Evolutionary conservation across 2,329 filamentous ascomycete genomes (phyloP).

Genomic region (Gnomoniopsis smithogilvyi): DNA sequence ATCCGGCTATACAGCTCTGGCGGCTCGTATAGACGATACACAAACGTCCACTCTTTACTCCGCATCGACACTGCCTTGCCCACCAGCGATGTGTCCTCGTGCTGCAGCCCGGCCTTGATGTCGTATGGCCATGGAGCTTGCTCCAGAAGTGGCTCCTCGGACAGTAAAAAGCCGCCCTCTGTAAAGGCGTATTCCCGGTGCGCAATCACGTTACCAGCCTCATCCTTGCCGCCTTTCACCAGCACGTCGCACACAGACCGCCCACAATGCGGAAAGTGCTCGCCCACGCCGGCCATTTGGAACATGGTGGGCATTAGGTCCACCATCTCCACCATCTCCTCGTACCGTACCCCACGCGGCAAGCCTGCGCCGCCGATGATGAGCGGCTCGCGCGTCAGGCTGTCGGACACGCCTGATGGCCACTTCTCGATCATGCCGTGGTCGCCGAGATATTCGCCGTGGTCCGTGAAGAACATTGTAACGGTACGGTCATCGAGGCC

Average conservation of each 20-base stretch:
- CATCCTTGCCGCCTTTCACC: not conserved
- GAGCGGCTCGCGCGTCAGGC: constrained; percentile 39
- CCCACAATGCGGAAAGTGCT: constrained; percentile 39
- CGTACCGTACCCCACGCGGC: constrained; percentile 29
- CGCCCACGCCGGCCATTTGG: constrained; percentile 33
- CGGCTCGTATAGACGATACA: constrained; percentile 42
- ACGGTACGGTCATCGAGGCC: constrained; percentile 36
- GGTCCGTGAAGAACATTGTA: constrained; percentile 42
- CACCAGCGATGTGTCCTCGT: constrained; percentile 37
- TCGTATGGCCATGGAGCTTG: constrained; percentile 41
- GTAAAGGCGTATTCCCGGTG: constrained; percentile 38
- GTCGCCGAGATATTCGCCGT: constrained; percentile 45
- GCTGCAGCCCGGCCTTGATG: constrained; percentile 40
- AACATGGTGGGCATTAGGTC: constrained; percentile 42
- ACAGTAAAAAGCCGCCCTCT: constrained; percentile 39
- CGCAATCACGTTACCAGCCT: constrained; percentile 15
- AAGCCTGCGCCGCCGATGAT: constrained; percentile 40
- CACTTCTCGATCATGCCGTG: constrained; percentile 47
- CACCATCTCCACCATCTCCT: constrained; percentile 41
- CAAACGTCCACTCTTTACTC: constrained; percentile 34
- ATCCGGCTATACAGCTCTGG: constrained; percentile 37
- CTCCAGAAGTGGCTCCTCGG: constrained; percentile 41
- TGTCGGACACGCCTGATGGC: constrained; percentile 40
- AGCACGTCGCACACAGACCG: constrained; percentile 11
- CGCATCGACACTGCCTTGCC: constrained; percentile 37